A percentile compares a stretch with the other conserved stretches of the same genome.
phyloP scores from a whole-genome alignment of 345 rosid species.

The Cardamine chenopodiifolia region DNA sequence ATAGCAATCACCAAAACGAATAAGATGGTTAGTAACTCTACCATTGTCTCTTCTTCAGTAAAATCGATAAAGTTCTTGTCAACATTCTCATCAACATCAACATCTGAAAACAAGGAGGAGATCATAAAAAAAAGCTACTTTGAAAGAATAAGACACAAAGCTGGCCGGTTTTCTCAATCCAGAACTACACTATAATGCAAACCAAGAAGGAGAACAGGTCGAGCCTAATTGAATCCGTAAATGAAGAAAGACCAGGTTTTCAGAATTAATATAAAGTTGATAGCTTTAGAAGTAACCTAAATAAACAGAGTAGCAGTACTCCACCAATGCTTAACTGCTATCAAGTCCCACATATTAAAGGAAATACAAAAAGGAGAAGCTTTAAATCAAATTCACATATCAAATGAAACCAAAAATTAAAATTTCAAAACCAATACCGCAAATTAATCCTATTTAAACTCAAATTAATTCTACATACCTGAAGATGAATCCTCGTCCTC shows the following conservation, averaged over 20 bases:
- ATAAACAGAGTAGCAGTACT: neutral
- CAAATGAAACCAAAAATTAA: neutral
- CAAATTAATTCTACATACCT: slow-evolving; percentile 34
- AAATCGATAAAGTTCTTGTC: slow-evolving; percentile 43
- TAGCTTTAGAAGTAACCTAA: slow-evolving; percentile 15
- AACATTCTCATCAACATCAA: slow-evolving; percentile 51
- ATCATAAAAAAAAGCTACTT: slow-evolving; percentile 7
- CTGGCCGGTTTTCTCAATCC: neutral
- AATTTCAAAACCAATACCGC: neutral
- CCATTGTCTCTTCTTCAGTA: slow-evolving; percentile 35
- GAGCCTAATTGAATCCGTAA: slow-evolving; percentile 7
- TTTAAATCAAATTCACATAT: slow-evolving; percentile 23
- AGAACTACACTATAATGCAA: neutral
- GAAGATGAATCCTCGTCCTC: slow-evolving; percentile 55
- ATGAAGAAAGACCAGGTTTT: neutral
- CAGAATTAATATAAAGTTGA: neutral
- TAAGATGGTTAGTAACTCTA: slow-evolving; percentile 38
- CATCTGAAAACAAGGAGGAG: slow-evolving; percentile 45
- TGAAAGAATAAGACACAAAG: slow-evolving; percentile 9
- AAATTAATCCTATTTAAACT: neutral
- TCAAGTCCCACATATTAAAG: slow-evolving; percentile 26
- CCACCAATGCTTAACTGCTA: slow-evolving; percentile 16
- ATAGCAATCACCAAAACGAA: slow-evolving; percentile 5
- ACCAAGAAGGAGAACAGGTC: neutral
- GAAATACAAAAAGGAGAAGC: slow-evolving; percentile 11